Evolutionary conservation across 495 filamentous ascomycete genomes (phyloP), one percentile per base, ranked within the genome.

Genomic region (Amniculicola lignicola): DNA sequence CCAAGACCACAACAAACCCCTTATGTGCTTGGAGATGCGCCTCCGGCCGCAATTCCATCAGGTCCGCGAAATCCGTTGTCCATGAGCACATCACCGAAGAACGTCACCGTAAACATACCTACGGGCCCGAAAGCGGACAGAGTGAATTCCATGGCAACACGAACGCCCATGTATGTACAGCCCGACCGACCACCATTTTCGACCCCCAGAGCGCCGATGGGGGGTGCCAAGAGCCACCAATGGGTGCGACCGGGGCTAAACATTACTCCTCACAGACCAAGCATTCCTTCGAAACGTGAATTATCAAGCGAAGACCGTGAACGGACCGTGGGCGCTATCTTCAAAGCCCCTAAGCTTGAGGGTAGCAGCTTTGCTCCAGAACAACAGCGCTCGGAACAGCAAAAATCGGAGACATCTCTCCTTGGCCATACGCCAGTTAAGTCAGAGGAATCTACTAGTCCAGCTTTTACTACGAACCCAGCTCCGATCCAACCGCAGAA

Each of bases 91-190:
- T 73, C 70, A 3, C 70, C 70, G 3, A 70, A 69, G 43, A 61
- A 28, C 42, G 16, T 56, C 12, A 56, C 55, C 23, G 45, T 53
- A 1, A 66, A 55, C 28, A 67, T 74, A 10, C 70, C 72, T 3
- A 74, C 72, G 9, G 72, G 68, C 9, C 72, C 72, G 1, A 71
- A 68, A 56, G 70, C 60, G 9, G 68, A 62, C 24, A 56, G 72
- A 46, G 51, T 37, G n/a, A 63, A 63, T 27, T 41, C 58, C 2
- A 55, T 65, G 31, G 57, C 59, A 16, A 38, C 61, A 7, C 46
- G 62, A 29, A 43, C 57, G 4, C 24, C 52, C 23, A 50, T 61
- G 41, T 61, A 47, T 45, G 57, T 48, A 2, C 50, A 41, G 18
- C 40, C 31, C 1, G 67, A 71, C n/a, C 66, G 67, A 24, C 57